Evolutionary conservation across 192 early-diverging fungal species (phyloP).

Genomic region (Coemansia sp.): DNA sequence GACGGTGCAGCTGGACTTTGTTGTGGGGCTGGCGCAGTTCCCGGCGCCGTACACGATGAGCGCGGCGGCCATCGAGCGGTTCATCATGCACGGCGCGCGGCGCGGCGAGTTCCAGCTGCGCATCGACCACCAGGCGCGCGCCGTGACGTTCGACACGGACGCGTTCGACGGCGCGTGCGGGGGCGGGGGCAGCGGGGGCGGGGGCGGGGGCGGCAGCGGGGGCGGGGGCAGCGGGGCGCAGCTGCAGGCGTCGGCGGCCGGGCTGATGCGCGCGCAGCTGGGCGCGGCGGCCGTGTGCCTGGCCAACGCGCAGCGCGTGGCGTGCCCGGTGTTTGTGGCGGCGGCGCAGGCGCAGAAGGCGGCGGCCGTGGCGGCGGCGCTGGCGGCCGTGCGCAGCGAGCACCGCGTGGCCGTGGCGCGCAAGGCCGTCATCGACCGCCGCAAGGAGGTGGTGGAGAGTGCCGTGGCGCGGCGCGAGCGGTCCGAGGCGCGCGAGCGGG

Average conservation of each 20-base stretch:
- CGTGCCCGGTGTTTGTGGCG: conserved; percentile 73
- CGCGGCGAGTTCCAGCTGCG: conserved; percentile 95
- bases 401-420: conserved; percentile 72
- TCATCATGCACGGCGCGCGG: conserved; percentile 97
- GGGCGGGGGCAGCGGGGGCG: conserved; percentile 73
- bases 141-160: conserved; percentile 91
- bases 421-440: conserved; percentile 83
- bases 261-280: conserved; percentile 92
- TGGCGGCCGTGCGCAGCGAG: conserved; percentile 77
- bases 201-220: conserved; percentile 74
- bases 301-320: conserved; percentile 78
- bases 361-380: conserved; percentile 66
- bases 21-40: conserved; percentile 86
- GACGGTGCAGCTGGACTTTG: conserved; percentile 91
- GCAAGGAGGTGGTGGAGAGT: conserved; percentile 76
- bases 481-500: conserved; percentile 75
- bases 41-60: conserved; percentile 81
- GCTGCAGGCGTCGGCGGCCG: conserved; percentile 80
- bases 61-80: conserved; percentile 89
- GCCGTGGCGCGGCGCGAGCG: conserved; percentile 77
- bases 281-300: conserved; percentile 81
- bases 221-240: conserved; percentile 79
- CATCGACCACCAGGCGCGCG: conserved; percentile 87
- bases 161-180: conserved; percentile 77
- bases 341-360: conserved; percentile 65